Conservation (phyloP, 805 yeast species). For the Ogataea allantospora region DNA sequence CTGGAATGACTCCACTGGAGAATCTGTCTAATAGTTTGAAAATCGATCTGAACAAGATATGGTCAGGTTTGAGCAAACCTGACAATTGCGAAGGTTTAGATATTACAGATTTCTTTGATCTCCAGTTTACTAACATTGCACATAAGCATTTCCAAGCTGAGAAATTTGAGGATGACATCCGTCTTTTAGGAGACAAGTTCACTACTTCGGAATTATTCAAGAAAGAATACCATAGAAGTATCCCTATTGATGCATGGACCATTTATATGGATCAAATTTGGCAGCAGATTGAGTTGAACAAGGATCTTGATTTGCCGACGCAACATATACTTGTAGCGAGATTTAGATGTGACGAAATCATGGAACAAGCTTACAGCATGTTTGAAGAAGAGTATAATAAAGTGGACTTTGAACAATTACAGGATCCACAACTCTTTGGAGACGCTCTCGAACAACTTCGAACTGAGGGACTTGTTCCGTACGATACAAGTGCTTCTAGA, state of each 20-base stretch:
- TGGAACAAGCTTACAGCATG: constrained; percentile 47
- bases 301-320: constrained; percentile 93
- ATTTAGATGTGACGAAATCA: constrained; percentile 90
- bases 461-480: constrained; percentile 46
- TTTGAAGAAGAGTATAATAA: constrained; percentile 38
- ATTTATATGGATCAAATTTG: constrained; percentile 87
- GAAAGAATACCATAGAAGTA: constrained; percentile 71
- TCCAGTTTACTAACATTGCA: constrained; percentile 75
- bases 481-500: constrained; percentile 73
- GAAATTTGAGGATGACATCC: constrained; percentile 60
- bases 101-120: constrained; percentile 78
- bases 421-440: constrained; percentile 39
- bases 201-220: constrained; percentile 49
- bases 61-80: constrained; percentile 79
- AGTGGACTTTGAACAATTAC: constrained; percentile 27
- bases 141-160: constrained; percentile 84
- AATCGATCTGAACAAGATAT: constrained; percentile 70
- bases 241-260: constrained; percentile 97
- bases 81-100: constrained; percentile 50
- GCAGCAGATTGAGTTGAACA: constrained; percentile 90
- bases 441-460: constrained; percentile 43
- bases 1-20: constrained; percentile 80
- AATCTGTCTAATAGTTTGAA: constrained; percentile 67
- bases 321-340: constrained; percentile 94
- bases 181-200: constrained; percentile 62